Evolutionary conservation across 331 rosid species (phyloP).

Genomic region (Cydonia oblonga): DNA sequence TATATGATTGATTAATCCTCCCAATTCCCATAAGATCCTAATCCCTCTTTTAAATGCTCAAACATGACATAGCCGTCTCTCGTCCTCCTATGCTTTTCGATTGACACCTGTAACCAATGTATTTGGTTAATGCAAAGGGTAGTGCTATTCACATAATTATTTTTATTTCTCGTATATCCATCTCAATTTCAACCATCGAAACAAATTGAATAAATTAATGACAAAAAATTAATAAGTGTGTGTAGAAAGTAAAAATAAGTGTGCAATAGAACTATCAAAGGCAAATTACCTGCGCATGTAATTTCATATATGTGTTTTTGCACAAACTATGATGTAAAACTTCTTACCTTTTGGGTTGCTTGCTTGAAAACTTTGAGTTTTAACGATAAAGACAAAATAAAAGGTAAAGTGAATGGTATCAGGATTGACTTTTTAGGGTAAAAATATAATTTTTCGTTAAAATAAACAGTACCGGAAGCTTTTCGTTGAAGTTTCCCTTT

Average conservation of each 20-base stretch:
- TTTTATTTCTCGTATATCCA: accelerated
- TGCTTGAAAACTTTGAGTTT: too few species aligned
- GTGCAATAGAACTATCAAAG: too few species aligned
- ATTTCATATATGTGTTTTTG: neutral
- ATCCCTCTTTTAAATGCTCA: neutral
- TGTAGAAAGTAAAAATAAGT: too few species aligned
- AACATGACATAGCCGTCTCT: neutral
- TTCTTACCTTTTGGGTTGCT: too few species aligned
- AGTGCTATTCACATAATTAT: accelerated
- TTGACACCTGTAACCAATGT: neutral
- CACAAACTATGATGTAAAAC: neutral
- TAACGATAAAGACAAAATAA: too few species aligned
- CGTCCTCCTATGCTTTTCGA: neutral
- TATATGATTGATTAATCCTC: accelerated
- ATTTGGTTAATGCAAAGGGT: neutral
- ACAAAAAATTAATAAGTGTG: accelerated
- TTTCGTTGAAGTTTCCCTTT: too few species aligned
- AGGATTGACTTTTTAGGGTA: too few species aligned
- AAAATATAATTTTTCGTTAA: too few species aligned
- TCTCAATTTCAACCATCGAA: accelerated
- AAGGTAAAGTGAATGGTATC: too few species aligned
- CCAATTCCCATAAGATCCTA: accelerated
- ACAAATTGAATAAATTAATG: too few species aligned
- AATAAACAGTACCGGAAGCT: too few species aligned
- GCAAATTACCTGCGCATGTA: neutral